Base-by-base conservation (phyloP, 1,139 yeast species). In the Suhomyces taliae region DNA sequence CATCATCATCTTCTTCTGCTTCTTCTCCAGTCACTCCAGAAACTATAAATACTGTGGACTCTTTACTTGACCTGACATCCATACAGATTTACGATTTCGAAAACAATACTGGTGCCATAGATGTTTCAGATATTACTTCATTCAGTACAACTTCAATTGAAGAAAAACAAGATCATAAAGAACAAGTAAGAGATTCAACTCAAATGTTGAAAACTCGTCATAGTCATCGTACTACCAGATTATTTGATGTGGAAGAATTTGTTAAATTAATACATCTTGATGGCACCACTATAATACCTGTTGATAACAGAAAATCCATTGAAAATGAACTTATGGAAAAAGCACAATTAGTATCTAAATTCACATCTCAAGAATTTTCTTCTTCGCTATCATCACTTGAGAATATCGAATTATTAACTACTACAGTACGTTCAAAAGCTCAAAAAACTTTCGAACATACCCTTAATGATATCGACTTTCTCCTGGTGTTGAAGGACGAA, bases 341-440 rank as follows among this genome's bases (percentile, higher is more conserved):
- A 14, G 42, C 51, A 19, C 43, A 53, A 31, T 38, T 49, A 34
- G 37, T 29, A 6, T 27, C 41, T 11, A 39, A 45, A 15, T 44
- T 54, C 34, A 32, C 36, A 11, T 46, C 49, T 34, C 15, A 27
- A 10, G 34, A 29, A 26, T 24, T 15, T 31, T 14, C 40, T 26
- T 48, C 52, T 7, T 36, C 46, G 34, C 41, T 54, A 8, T 42
- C 53, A 24, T 53, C 66, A 14, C 57, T 70, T 37, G 72, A 61
- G 43, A 69, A 66, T 46, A 62, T 59, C 26, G 45, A 67, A 34
- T 57, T 68, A 40, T 52, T 67, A 43, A 53, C 63, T 1, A 56
- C 62, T 15, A 52, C 32, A 9, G 14, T 44, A 24, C 41, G 40
- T 27, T 37, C 36, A 15, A 36, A 19, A 19, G 19, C 37, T 11